Percentiles rank a stretch among this genome's conserved stretches.
phyloP scores from a whole-genome alignment of 495 filamentous ascomycete genomes.

The Mytilinidion resinicola region DNA sequence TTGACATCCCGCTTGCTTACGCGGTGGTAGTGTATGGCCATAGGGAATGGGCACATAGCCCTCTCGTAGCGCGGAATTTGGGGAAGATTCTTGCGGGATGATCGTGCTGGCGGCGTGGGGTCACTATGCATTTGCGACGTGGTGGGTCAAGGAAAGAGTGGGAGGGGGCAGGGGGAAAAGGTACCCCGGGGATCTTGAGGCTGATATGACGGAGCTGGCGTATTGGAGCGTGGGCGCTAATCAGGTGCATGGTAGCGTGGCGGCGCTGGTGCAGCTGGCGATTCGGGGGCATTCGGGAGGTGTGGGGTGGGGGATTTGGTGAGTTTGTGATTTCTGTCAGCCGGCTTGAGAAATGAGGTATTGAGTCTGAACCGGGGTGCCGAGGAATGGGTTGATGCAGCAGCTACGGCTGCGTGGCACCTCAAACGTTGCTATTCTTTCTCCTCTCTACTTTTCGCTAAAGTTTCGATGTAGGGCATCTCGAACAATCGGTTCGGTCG shows the following conservation, averaged over 20 bases:
- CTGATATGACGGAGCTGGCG: constrained; percentile 42
- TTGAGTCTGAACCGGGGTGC: background rate
- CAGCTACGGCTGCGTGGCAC: no score
- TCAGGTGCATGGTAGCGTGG: constrained; percentile 31
- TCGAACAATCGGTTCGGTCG: constrained; percentile 35
- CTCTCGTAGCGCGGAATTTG: constrained; percentile 35
- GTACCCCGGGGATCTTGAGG: constrained; percentile 33
- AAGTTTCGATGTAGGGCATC: background rate
- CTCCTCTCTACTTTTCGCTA: background rate
- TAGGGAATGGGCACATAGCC: constrained; percentile 35
- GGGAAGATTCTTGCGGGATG: constrained; percentile 29
- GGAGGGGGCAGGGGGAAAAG: constrained; percentile 35
- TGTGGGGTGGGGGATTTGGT: constrained; percentile 40
- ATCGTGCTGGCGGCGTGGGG: constrained; percentile 28
- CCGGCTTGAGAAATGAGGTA: background rate
- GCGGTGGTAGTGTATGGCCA: constrained; percentile 34
- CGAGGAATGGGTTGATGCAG: background rate
- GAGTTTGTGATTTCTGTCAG: constrained; percentile 13
- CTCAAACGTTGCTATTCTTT: no score
- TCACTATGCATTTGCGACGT: constrained; percentile 35
- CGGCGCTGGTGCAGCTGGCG: constrained; percentile 36
- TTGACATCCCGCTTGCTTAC: constrained; percentile 41
- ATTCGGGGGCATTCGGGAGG: constrained; percentile 40
- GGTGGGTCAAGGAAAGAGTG: constrained; percentile 38
- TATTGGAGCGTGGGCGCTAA: constrained; percentile 36